Evolutionary conservation across 78 protist genomes (phyloP).

Genomic region (Anaeramoeba flamelloides): DNA sequence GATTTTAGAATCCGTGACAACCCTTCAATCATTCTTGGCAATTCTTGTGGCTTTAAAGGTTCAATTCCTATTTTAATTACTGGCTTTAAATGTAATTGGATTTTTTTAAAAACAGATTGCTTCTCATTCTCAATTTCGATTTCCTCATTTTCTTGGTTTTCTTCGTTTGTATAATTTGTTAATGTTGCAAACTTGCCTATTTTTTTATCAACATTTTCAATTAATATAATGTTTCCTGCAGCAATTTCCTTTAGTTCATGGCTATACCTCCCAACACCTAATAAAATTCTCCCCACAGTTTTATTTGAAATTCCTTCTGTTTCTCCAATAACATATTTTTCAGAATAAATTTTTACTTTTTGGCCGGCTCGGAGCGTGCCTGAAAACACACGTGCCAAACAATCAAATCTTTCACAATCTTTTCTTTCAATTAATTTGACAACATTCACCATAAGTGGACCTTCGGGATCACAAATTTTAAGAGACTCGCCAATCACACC

Average conservation of each 20-base stretch:
- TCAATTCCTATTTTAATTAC: conserved; percentile 80
- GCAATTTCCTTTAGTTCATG: conserved; percentile 37
- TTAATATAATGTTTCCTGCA: conserved; percentile 78
- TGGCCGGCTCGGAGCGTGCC: conserved; percentile 60
- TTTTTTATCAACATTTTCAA: conserved; percentile 70
- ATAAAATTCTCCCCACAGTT: conserved; percentile 22
- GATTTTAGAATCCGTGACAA: conserved; percentile 57
- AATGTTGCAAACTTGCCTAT: conserved; percentile 32
- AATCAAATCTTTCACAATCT: background rate
- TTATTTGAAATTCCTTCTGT: conserved; percentile 60
- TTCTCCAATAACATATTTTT: conserved; percentile 70
- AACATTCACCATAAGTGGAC: background rate
- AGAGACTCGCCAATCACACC: background rate
- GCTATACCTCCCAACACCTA: conserved; percentile 49
- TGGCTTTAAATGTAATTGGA: conserved; percentile 27
- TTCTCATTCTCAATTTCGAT: too few relatives aligned
- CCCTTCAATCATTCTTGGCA: conserved; percentile 90
- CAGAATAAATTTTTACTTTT: conserved; percentile 63
- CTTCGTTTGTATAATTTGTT: background rate
- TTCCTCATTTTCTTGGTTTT: too few relatives aligned
- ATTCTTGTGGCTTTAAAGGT: conserved; percentile 80
- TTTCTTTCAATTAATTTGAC: background rate
- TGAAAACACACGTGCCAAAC: conserved; percentile 47
- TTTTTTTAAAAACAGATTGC: background rate
- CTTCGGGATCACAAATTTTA: background rate